Conservation (phyloP, 1,284 basidiomycete species). For the Ustilago shanxiensis region DNA sequence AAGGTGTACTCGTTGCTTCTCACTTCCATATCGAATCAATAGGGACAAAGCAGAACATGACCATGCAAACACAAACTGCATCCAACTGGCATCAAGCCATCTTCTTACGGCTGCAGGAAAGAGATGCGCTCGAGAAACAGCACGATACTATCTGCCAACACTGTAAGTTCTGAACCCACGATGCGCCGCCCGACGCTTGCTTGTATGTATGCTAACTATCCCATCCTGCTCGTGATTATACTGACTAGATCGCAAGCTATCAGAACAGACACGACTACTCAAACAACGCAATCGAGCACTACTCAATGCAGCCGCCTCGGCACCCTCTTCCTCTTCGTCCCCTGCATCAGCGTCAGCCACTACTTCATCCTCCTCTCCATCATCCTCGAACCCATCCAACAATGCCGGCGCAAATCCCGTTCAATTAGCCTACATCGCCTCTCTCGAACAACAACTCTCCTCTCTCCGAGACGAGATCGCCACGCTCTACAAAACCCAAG, state of each 20-base stretch:
- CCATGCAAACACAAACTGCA: conserved; percentile 26
- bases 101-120: conserved; percentile 53
- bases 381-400: conserved; percentile 8
- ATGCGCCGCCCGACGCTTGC: no score
- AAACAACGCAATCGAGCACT: conserved; percentile 55
- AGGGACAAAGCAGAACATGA: background rate
- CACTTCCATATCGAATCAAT: background rate
- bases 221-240: no score
- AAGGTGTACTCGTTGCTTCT: background rate
- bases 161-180: conserved; percentile 33
- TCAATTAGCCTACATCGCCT: conserved; percentile 85
- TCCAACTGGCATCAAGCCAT: conserved; percentile 58
- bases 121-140: conserved; percentile 57
- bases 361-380: conserved; percentile 11
- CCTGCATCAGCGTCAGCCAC: conserved; percentile 5
- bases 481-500: conserved; percentile 93
- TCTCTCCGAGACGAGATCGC: conserved; percentile 89
- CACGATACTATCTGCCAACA: conserved; percentile 50
- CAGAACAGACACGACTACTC: conserved; percentile 44
- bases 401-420: conserved; percentile 78
- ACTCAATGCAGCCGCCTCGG: conserved; percentile 39
- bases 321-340: conserved; percentile 21
- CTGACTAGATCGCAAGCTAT: conserved; percentile 45
- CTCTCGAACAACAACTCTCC: conserved; percentile 92
- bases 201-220: no score